Conservation (phyloP, 2,329 filamentous ascomycete genomes). For the Pseudomassariella vexata region DNA sequence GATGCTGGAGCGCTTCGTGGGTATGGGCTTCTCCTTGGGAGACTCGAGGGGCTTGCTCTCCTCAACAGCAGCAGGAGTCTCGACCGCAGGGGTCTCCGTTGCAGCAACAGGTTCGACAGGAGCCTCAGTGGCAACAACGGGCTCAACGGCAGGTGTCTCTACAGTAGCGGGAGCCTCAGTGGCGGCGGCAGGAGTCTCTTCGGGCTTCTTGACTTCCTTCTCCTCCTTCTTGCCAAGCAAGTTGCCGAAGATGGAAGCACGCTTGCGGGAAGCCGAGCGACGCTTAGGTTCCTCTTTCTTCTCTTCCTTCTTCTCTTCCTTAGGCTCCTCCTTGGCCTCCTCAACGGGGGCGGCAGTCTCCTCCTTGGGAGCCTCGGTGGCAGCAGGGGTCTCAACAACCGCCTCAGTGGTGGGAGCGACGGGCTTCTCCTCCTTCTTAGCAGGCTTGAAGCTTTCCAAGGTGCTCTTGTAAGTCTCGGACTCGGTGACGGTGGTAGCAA, state of each 20-base stretch:
- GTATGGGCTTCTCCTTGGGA: slow-evolving; percentile 38
- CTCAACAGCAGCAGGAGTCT: slow-evolving; percentile 23
- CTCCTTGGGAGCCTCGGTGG: slow-evolving; percentile 26
- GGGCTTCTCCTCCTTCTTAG: slow-evolving; percentile 39
- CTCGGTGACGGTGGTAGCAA: slow-evolving; percentile 65
- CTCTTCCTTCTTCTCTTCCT: slow-evolving; percentile 27
- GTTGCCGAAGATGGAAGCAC: slow-evolving; percentile 56
- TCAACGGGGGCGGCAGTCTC: slow-evolving; percentile 18
- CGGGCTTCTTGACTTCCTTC: slow-evolving; percentile 33
- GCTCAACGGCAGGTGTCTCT: slow-evolving; percentile 23
- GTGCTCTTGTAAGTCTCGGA: slow-evolving; percentile 86
- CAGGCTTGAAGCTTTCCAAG: slow-evolving; percentile 62
- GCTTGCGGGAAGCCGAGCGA: slow-evolving; percentile 61
- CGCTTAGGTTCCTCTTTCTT: slow-evolving; percentile 56
- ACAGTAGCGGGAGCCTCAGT: slow-evolving; percentile 23
- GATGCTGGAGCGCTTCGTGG: slow-evolving; percentile 50
- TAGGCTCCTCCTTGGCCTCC: slow-evolving; percentile 9
- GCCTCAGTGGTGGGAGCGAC: slow-evolving; percentile 30
- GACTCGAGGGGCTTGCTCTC: slow-evolving; percentile 31
- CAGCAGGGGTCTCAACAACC: slow-evolving; percentile 28
- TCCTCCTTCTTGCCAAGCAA: slow-evolving; percentile 53
- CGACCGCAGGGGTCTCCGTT: slow-evolving; percentile 30
- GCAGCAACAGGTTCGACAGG: slow-evolving; percentile 24
- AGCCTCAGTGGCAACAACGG: slow-evolving; percentile 22
- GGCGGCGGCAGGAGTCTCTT: slow-evolving; percentile 38